A percentile compares a stretch with the other conserved stretches of the same genome.
Conservation (phyloP, 352 stramenopile species). For the Phytophthora cajani region DNA sequence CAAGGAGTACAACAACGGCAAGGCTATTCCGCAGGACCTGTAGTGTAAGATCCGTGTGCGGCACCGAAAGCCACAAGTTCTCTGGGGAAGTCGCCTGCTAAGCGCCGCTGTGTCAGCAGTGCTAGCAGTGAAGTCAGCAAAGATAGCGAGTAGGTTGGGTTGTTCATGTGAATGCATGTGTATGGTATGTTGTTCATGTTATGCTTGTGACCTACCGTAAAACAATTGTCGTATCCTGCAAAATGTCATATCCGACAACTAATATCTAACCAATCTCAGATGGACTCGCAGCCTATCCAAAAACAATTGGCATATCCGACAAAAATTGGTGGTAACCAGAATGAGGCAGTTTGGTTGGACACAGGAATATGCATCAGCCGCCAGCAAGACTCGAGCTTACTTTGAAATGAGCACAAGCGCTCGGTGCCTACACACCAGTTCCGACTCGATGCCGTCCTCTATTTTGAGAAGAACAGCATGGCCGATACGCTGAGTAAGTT, state of each 20-base stretch:
- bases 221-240: neutral
- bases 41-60: too few relatives aligned
- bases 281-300: neutral
- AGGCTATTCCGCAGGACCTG: neutral
- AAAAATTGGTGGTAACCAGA: too few relatives aligned
- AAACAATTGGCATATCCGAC: neutral
- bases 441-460: neutral
- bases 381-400: too few relatives aligned
- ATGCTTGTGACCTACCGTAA: neutral
- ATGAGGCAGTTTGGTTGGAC: too few relatives aligned
- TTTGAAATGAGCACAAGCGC: neutral
- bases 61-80: too few relatives aligned
- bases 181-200: neutral
- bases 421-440: neutral
- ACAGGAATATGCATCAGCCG: too few relatives aligned
- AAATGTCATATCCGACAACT: neutral
- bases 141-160: neutral
- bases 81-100: too few relatives aligned
- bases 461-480: neutral
- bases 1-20: conserved; percentile 9
- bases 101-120: neutral
- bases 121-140: neutral
- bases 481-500: neutral
- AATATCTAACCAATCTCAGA: neutral
- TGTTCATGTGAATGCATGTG: neutral